Evolutionary conservation across 1,284 basidiomycete genomes (phyloP).

Genomic region (Boletus albobrunnescens): DNA sequence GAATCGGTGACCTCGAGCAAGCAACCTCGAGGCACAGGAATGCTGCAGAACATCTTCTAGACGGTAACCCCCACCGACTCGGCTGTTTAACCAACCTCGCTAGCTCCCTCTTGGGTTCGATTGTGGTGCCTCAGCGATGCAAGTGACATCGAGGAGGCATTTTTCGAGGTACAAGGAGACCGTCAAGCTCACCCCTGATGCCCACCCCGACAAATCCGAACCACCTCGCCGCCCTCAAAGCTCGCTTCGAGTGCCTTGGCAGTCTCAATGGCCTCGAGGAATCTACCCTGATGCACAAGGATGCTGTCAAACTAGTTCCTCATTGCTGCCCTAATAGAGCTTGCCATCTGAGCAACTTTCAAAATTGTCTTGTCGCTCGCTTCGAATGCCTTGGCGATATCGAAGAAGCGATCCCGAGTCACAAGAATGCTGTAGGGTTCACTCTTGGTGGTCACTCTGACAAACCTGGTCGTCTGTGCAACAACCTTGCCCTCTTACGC

Average conservation of each 20-base stretch:
- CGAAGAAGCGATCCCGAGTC: background rate
- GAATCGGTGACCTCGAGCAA: background rate
- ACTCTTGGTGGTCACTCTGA: background rate
- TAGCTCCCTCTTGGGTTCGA: background rate
- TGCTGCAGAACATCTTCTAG: background rate
- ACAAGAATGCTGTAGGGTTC: background rate
- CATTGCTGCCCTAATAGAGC: background rate
- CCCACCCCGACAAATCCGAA: background rate
- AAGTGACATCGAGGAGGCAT: background rate
- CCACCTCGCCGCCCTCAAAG: background rate
- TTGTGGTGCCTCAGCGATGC: background rate
- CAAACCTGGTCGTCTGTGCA: background rate
- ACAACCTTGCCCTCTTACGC: background rate
- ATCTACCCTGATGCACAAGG: background rate
- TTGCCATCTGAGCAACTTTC: background rate
- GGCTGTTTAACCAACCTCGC: background rate
- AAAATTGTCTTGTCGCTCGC: background rate
- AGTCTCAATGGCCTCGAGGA: background rate
- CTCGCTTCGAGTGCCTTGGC: background rate
- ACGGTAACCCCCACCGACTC: background rate
- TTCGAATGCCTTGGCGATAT: background rate
- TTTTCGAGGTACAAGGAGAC: background rate
- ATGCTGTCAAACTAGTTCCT: background rate
- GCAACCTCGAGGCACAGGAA: background rate
- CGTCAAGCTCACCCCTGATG: background rate